Percentiles rank a stretch among this genome's conserved stretches.
These are phyloP conservation scores for Lepraria neglecta DNA, from an alignment of 495 filamentous ascomycete genomes.

Conservation along the genomic window DNA sequence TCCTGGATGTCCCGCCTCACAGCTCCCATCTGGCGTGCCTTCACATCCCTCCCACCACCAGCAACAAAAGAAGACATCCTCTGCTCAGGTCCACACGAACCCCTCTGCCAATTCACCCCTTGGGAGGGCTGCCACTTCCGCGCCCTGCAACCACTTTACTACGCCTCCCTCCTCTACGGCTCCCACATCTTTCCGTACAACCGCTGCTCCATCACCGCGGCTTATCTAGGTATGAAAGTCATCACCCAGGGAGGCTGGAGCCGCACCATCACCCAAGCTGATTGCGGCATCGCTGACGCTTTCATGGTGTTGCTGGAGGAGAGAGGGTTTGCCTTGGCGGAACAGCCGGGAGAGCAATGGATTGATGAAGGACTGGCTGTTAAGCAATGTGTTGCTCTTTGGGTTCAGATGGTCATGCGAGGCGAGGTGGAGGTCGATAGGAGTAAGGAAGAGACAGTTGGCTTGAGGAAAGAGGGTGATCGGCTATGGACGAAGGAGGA, in stretches of 20 bases:
- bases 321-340: conserved; percentile 10
- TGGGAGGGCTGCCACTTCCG: conserved; percentile 21
- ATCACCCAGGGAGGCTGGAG: conserved; percentile 15
- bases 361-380: conserved; percentile 17
- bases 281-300: conserved; percentile 19
- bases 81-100: conserved; percentile 10
- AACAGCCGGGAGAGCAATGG: conserved; percentile 14
- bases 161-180: conserved; percentile 16
- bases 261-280: conserved; percentile 15
- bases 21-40: conserved; percentile 18
- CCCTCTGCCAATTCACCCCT: conserved; percentile 22
- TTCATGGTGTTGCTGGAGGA: conserved; percentile 19
- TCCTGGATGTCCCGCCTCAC: conserved; percentile 24
- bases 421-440: conserved; percentile 16
- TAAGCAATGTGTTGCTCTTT: conserved; percentile 13
- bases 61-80: conserved; percentile 21
- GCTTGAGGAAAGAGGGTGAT: conserved; percentile 18
- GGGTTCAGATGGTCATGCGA: conserved; percentile 17
- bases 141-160: conserved; percentile 21
- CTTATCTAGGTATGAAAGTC: conserved; percentile 17
- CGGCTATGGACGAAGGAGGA: conserved; percentile 17
- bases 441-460: conserved; percentile 17
- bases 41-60: conserved; percentile 17
- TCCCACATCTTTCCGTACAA: conserved; percentile 18
- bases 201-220: not conserved